Base-by-base conservation (phyloP, 2,329 filamentous ascomycete species). In the Davidsoniella virescens region DNA sequence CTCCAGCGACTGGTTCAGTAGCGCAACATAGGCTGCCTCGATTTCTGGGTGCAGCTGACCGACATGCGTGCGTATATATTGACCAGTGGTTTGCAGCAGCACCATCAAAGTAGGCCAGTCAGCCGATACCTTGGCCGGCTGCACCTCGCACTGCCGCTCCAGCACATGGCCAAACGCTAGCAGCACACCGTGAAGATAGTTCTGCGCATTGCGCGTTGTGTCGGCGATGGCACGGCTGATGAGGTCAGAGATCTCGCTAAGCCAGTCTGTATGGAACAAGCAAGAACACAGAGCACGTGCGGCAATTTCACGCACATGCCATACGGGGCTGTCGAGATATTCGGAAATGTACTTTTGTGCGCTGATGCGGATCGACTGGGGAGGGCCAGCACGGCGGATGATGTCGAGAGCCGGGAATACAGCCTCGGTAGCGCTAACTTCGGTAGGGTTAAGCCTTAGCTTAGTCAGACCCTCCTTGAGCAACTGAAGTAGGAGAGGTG, bases 351-450 rank as follows among this genome's bases (percentile, higher is more conserved):
- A 69, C 2, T 63, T 58, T 56, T 75, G 71, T 4, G 87, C 72
- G 44, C 73, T 68, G 1, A 68, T 64, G 1, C 72, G 67, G 52
- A 75, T 64, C 2, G 69, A 61, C 20, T 73, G 69, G 0, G 84
- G 83, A 1, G 84, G 78, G 0, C 78, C 76, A 9, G 81, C 80
- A 48, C 84, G 75, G 45, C 84, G 77, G 46, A 92, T 72, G 36
- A 93, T 83, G 57, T 90, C 84, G n/a, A 93, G 67, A 0, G 83
- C 84, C 0, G 86, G 85, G 58, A 92, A 90, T 2, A 90, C 82
- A 0, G 80, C 81, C 63, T 88, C 83, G 5, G 77, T 74, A 1
- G 72, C 65, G 5, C 64, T 62, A 2, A 62, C 59, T 18, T 60
- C 61, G 29, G 58, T 54, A 5, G 62, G 58, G 26, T 60, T 60